A percentile compares a stretch with the other conserved stretches of the same genome.
Evolutionary conservation across 805 yeast species (phyloP).

Genomic region (Suhomyces vadensis): DNA sequence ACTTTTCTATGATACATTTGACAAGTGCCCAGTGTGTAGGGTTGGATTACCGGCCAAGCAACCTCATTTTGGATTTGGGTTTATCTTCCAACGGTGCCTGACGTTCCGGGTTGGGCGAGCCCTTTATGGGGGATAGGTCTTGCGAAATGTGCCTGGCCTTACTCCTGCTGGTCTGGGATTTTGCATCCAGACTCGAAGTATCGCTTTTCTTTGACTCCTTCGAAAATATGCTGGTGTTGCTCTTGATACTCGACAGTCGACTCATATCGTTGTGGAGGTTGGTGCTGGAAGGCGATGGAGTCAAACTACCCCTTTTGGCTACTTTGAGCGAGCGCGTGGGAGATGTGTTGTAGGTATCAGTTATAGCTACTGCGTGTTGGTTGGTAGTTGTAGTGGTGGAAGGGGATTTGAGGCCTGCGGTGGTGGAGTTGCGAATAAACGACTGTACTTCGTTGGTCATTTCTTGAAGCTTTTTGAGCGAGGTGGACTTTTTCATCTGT

Average conservation of each 20-base stretch:
- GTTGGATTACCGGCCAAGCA: constrained; percentile 4
- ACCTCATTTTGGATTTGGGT: constrained; percentile 13
- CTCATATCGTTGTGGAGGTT: constrained; percentile 3
- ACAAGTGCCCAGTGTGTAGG: too few species aligned
- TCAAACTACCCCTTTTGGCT: constrained; percentile 1
- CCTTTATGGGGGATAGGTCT: constrained; percentile 13
- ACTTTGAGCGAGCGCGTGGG: not conserved
- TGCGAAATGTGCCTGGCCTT: constrained; percentile 3
- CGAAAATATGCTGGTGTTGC: constrained; percentile 11
- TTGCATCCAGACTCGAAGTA: constrained; percentile 6
- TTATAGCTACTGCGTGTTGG: constrained; percentile 8
- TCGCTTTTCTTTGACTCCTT: constrained; percentile 11
- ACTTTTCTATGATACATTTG: too few species aligned
- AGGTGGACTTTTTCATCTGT: constrained; percentile 23
- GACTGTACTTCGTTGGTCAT: constrained; percentile 22
- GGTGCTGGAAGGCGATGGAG: constrained; percentile 9
- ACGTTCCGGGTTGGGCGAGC: constrained; percentile 14
- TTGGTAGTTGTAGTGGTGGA: constrained; percentile 22
- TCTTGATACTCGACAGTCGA: constrained; percentile 10
- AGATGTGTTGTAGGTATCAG: not conserved
- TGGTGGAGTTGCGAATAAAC: constrained; percentile 14
- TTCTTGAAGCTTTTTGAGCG: constrained; percentile 33
- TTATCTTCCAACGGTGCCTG: constrained; percentile 11
- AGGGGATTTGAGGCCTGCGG: constrained; percentile 20
- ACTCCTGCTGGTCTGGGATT: not conserved